Base-by-base conservation (phyloP, 768 basidiomycete genomes). In the Termitomyces sp. region DNA sequence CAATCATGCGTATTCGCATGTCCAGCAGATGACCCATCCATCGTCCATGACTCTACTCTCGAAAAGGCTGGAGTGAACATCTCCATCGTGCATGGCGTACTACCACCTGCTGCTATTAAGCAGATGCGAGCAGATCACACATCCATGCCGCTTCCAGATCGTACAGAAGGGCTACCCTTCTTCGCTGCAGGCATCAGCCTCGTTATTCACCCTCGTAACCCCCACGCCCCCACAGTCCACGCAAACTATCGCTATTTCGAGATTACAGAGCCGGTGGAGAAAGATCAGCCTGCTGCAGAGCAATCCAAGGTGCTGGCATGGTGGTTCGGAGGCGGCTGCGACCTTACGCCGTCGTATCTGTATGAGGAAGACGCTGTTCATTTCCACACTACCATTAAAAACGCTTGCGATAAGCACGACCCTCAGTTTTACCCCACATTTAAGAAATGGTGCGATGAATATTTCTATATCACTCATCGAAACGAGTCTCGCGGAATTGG, bases 321-420 rank as follows among this genome's bases (percentile, higher is more conserved):
- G 94, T 99, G 96, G 97, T 99, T 98, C 68, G 96, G 97, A 20
- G 97, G 97, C 35, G 96, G 96, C 8, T 87, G 85, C 7, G 96
- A 99, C 70, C 80, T 98, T 33, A 99, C 97, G 0, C 96, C 96
- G 1, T 87, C 88, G 4, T 98, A 98, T 71, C 82, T 98, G 18
- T 92, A 86, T 74, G 85, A 86, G 57, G 89, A 90, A 57, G 97
- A 98, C 69, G 92, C 85, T 12, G 67, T 70, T 22, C 92, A 94
- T 69, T 99, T 98, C 75, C 97, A 99, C 75, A 61, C 67, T 18
- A 87, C 86, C 2, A 71, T 95, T 62, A 88, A 91, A 68, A 69
- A 68, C 8, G 90, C 89, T 1, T 95, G 92, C 70, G 88, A 90
- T 63, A 70, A 75, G 26, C 87, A 94, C 68, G 85, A 89, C 40